Percentiles rank a stretch among this genome's conserved stretches.
Conservation (phyloP, 164 flowering plant species). For the Dillenia suffruticosa region DNA sequence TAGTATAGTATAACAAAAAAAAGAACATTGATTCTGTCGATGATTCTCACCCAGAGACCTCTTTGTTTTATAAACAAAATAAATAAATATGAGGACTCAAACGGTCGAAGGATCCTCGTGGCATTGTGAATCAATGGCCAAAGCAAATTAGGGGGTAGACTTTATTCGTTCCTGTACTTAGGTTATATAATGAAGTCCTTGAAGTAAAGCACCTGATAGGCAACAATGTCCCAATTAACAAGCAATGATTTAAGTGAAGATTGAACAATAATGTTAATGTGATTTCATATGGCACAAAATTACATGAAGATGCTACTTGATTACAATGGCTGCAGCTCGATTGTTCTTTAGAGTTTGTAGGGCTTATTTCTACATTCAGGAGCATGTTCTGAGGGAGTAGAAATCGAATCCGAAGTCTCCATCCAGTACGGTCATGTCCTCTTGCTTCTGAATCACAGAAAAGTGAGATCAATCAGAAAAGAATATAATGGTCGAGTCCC, state of each 20-base stretch:
- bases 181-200: too few species aligned
- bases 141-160: background rate
- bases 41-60: background rate
- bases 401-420: constrained; percentile 24
- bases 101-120: background rate
- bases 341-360: constrained; percentile 6
- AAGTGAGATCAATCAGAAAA: background rate
- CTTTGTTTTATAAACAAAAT: too few species aligned
- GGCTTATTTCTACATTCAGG: constrained; percentile 12
- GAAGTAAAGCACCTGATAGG: background rate
- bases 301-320: constrained; percentile 4
- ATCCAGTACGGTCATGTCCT: constrained; percentile 15
- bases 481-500: too few species aligned
- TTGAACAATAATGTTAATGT: constrained; percentile 5
- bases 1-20: too few species aligned
- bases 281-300: constrained; percentile 16
- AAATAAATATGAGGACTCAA: background rate
- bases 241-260: constrained; percentile 3
- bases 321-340: constrained; percentile 1
- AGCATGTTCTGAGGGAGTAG: constrained; percentile 26
- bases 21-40: background rate
- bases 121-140: background rate
- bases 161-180: too few species aligned
- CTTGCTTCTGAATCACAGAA: constrained; percentile 31
- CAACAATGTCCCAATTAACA: background rate